Conservation (phyloP, 192 early-diverging fungal genomes). For the Haplosporangium gracile region DNA sequence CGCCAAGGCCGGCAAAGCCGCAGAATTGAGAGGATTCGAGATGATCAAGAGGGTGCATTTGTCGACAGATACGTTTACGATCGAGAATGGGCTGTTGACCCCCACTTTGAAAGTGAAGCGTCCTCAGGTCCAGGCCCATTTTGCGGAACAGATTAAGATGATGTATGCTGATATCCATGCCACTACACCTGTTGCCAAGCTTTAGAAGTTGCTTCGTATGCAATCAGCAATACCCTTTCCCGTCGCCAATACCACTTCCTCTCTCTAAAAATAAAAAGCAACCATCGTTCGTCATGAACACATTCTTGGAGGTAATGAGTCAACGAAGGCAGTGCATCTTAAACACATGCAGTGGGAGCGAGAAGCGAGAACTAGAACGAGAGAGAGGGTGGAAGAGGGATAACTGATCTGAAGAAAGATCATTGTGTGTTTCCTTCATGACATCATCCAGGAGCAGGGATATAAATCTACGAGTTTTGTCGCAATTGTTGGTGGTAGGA, state of each 20-base stretch:
- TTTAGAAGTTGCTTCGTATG: not conserved
- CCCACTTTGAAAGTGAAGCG: constrained; percentile 92
- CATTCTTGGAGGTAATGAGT: too few species aligned
- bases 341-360: too few species aligned
- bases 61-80: constrained; percentile 75
- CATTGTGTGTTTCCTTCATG: too few species aligned
- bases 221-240: not conserved
- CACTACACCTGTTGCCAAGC: constrained; percentile 2
- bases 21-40: constrained; percentile 77
- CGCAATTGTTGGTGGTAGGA: too few species aligned
- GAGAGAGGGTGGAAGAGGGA: too few species aligned
- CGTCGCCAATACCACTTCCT: not conserved
- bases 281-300: too few species aligned
- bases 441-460: too few species aligned
- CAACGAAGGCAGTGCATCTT: too few species aligned
- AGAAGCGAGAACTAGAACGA: too few species aligned
- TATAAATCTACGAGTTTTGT: too few species aligned
- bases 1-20: constrained; percentile 60
- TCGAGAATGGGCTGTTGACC: constrained; percentile 83
- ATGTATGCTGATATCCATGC: constrained; percentile 69
- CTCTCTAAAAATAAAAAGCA: not conserved
- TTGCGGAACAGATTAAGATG: constrained; percentile 70
- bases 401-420: too few species aligned
- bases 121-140: constrained; percentile 76
- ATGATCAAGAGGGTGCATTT: constrained; percentile 77